phyloP scores from a whole-genome alignment of 192 early-diverging fungal species.

The Oehlia diaphana region DNA sequence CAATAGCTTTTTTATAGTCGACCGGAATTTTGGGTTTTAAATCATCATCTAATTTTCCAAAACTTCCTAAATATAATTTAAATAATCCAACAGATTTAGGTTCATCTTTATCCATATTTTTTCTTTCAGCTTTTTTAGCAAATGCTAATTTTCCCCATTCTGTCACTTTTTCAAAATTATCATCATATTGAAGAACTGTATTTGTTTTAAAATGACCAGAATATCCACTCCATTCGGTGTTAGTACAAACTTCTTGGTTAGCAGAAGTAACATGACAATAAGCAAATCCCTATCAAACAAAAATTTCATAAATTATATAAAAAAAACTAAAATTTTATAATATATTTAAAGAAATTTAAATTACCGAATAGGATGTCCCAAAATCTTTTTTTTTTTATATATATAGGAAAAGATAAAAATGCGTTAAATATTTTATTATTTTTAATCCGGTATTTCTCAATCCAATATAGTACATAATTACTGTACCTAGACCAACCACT shows the following conservation, averaged over 20 bases:
- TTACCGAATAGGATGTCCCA: no score
- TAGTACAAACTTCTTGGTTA: not conserved
- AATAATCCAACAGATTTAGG: not conserved
- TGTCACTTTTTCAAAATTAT: not conserved
- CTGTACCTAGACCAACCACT: no score
- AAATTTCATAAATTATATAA: no score
- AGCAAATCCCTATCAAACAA: no score
- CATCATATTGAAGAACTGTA: not conserved
- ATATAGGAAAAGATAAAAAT: no score
- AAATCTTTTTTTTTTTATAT: no score
- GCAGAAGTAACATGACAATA: no score
- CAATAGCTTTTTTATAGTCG: not conserved
- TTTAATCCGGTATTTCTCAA: no score
- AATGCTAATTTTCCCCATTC: not conserved
- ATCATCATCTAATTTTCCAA: not conserved
- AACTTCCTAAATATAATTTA: not conserved
- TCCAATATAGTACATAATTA: no score
- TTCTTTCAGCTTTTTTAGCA: not conserved
- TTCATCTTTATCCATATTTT: not conserved
- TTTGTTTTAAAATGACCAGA: not conserved
- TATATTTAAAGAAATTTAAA: no score
- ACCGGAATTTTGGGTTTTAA: not conserved
- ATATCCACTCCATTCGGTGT: not conserved
- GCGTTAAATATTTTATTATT: no score
- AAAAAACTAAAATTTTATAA: no score